Conservation (phyloP, 345 rosid species). For the Ricinus communis region DNA sequence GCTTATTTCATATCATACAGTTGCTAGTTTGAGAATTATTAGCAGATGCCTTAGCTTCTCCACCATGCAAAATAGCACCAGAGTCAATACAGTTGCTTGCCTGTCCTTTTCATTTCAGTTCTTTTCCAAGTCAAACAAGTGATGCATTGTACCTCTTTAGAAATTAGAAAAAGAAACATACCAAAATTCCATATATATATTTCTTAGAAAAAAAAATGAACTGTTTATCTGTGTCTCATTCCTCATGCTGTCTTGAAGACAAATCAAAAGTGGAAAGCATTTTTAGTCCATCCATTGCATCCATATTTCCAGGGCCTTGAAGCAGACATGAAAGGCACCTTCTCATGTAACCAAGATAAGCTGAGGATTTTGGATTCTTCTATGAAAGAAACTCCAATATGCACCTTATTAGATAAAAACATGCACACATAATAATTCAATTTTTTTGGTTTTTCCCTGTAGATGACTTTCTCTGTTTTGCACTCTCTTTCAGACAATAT, state of each 20-base stretch:
- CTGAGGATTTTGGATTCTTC: conserved; percentile 28
- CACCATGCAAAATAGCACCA: not conserved
- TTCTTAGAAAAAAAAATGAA: not conserved
- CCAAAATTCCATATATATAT: conserved; percentile 7
- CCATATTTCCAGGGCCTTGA: conserved; percentile 18
- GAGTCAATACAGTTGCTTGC: conserved; percentile 22
- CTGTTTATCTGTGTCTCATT: not conserved
- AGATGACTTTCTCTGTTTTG: conserved; percentile 34
- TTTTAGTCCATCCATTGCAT: conserved; percentile 12
- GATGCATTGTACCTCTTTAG: not conserved
- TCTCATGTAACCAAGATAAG: conserved; percentile 6
- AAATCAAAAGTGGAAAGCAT: conserved; percentile 32
- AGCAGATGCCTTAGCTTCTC: too few species aligned
- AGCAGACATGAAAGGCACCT: conserved; percentile 29
- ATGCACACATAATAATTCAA: too few species aligned
- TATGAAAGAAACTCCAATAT: conserved; percentile 27
- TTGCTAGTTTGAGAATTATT: too few species aligned
- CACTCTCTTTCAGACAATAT: conserved; percentile 25
- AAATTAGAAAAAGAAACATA: not conserved
- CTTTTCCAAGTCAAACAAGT: conserved; percentile 38
- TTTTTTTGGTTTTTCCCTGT: conserved; percentile 2
- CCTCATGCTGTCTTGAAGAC: conserved; percentile 20
- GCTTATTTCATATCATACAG: too few species aligned
- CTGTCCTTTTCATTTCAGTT: conserved; percentile 40
- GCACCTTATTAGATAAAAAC: not conserved